phyloP scores from a whole-genome alignment of 2,329 filamentous ascomycete species.

The Verticillium alfalfae region DNA sequence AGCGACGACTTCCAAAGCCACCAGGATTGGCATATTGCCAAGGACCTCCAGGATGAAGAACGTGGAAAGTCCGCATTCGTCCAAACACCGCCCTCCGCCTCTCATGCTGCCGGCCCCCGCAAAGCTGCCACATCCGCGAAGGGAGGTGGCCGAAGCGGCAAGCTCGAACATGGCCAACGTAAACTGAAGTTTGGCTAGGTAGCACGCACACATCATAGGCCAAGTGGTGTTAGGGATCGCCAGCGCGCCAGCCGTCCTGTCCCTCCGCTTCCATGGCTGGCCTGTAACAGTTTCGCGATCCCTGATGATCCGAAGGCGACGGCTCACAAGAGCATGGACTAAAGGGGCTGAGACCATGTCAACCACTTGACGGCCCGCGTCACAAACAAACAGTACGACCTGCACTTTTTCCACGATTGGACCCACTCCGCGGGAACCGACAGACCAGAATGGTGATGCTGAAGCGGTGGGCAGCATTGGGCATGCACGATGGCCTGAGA shows the following conservation, averaged over 20 bases:
- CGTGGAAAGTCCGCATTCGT: constrained; percentile 42
- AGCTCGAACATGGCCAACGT: constrained; percentile 53
- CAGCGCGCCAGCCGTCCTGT: not conserved
- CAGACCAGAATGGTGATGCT: not conserved
- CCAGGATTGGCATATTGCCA: constrained; percentile 91
- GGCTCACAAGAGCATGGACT: not conserved
- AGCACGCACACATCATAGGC: not conserved
- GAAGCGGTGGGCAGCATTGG: not conserved
- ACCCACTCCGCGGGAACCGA: not conserved
- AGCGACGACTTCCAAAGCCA: constrained; percentile 65
- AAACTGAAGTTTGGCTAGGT: constrained; percentile 50
- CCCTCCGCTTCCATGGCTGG: not conserved
- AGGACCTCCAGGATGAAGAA: constrained; percentile 68
- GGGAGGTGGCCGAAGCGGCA: constrained; percentile 24
- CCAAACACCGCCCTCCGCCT: constrained; percentile 22
- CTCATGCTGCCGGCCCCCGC: constrained; percentile 21
- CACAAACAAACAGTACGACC: not conserved
- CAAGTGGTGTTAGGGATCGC: not conserved
- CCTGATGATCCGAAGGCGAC: not conserved
- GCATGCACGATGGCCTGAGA: not conserved
- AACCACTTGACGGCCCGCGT: not conserved
- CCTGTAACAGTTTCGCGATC: not conserved
- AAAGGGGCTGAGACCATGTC: not conserved
- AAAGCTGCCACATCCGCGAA: constrained; percentile 30
- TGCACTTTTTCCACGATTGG: not conserved